A percentile compares a stretch with the other conserved stretches of the same genome.
These are phyloP conservation scores for Parsonsia alboflavescens DNA, from an alignment of 257 asterid species.

Conservation along the genomic window DNA sequence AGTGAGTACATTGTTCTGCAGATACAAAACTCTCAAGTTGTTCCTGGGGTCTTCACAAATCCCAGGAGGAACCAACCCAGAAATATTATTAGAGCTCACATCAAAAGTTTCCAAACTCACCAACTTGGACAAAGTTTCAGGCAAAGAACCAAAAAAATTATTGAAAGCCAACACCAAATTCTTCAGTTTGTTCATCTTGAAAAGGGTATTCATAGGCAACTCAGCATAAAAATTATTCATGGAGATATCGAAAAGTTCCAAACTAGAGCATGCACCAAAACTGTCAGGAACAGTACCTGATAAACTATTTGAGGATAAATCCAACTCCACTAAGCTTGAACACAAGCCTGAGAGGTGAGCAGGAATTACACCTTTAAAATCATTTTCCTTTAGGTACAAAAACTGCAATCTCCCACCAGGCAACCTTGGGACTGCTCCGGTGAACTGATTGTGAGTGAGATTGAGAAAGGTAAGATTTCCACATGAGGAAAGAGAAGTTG, in stretches of 20 bases:
- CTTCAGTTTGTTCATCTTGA: conserved; percentile 56
- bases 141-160: conserved; percentile 54
- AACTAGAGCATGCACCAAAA: conserved; percentile 50
- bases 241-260: conserved; percentile 65
- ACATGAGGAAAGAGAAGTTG: conserved; percentile 49
- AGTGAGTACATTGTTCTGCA: conserved; percentile 66
- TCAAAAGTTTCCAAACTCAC: conserved; percentile 61
- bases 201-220: conserved; percentile 58
- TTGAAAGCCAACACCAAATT: conserved; percentile 56
- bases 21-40: conserved; percentile 59
- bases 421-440: conserved; percentile 52
- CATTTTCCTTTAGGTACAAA: conserved; percentile 53
- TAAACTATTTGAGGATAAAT: conserved; percentile 59
- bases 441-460: conserved; percentile 62
- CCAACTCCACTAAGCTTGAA: conserved; percentile 56
- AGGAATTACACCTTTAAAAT: conserved; percentile 57
- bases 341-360: conserved; percentile 44
- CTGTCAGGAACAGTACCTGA: conserved; percentile 60
- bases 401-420: conserved; percentile 41
- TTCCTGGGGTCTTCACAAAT: conserved; percentile 51
- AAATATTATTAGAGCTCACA: conserved; percentile 72
- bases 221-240: conserved; percentile 62
- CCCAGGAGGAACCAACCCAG: conserved; percentile 67
- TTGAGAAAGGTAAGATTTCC: conserved; percentile 55
- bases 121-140: conserved; percentile 62